phyloP scores from a whole-genome alignment of 805 yeast genomes.

The Candida incommunis region DNA sequence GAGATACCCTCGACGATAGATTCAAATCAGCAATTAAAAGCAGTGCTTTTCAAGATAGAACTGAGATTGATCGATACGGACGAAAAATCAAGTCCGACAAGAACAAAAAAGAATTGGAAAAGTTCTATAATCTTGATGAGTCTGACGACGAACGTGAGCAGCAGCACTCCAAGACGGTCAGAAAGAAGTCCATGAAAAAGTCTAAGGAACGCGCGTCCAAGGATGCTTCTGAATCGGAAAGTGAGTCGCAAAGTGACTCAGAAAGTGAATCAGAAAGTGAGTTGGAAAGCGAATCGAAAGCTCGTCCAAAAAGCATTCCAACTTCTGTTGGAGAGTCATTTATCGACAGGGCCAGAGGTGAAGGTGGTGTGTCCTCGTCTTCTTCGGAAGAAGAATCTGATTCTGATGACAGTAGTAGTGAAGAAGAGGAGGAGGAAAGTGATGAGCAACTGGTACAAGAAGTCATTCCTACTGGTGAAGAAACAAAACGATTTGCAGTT shows the following conservation, averaged over 20 bases:
- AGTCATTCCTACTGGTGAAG: conserved; percentile 77
- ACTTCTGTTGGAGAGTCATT: conserved; percentile 5
- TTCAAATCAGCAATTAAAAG: conserved; percentile 56
- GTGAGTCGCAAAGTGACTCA: conserved; percentile 4
- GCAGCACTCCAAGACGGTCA: conserved; percentile 14
- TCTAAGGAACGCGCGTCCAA: conserved; percentile 7
- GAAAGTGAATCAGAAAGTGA: conserved; percentile 12
- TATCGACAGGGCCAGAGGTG: conserved; percentile 25
- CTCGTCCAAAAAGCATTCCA: conserved; percentile 1
- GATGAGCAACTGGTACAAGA: conserved; percentile 26
- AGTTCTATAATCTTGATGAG: conserved; percentile 44
- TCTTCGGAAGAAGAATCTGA: conserved; percentile 13
- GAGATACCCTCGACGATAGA: conserved; percentile 73
- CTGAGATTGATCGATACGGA: conserved; percentile 78
- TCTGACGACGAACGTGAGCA: conserved; percentile 18
- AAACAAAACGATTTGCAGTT: conserved; percentile 68
- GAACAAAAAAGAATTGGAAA: conserved; percentile 40
- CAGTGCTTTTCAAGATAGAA: conserved; percentile 40
- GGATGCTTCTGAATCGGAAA: conserved; percentile 12
- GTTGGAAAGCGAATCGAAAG: conserved; percentile 5
- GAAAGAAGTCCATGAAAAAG: conserved; percentile 3
- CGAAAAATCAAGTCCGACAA: conserved; percentile 42
- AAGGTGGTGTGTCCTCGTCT: conserved; percentile 22
- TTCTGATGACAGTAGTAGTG: conserved; percentile 7
- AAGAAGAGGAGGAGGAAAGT: conserved; percentile 8